Percentiles rank a stretch among this genome's conserved stretches.
Conservation (phyloP, 331 rosid species). For the Acacia pycnantha region DNA sequence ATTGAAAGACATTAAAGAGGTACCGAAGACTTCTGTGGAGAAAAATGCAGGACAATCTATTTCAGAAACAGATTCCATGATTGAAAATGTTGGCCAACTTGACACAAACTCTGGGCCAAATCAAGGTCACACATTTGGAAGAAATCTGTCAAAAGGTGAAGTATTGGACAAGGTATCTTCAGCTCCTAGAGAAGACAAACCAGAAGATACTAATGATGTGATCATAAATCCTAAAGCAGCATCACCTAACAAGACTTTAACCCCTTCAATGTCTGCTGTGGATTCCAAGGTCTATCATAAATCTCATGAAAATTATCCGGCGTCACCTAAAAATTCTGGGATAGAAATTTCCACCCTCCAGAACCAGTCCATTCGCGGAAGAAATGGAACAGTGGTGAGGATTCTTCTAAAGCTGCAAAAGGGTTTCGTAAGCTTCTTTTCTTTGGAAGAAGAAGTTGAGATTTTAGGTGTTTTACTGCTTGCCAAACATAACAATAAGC, state of each 20-base stretch:
- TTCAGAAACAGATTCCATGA: constrained; percentile 27
- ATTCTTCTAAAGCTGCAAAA: constrained; percentile 70
- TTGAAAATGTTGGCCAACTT: constrained; percentile 33
- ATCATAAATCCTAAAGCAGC: constrained; percentile 35
- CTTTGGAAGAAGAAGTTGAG: constrained; percentile 77
- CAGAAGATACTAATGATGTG: constrained; percentile 37
- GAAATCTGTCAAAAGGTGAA: constrained; percentile 30
- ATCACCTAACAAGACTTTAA: constrained; percentile 39
- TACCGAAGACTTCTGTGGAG: constrained; percentile 36
- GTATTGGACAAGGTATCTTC: constrained; percentile 41
- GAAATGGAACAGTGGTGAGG: constrained; percentile 90
- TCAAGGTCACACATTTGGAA: constrained; percentile 28
- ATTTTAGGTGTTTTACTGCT: constrained; percentile 34
- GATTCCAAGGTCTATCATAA: constrained; percentile 39
- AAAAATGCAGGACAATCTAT: constrained; percentile 31
- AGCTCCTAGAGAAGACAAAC: constrained; percentile 42
- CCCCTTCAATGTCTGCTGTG: constrained; percentile 30
- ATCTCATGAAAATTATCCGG: constrained; percentile 31
- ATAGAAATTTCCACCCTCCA: constrained; percentile 58
- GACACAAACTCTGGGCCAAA: constrained; percentile 28
- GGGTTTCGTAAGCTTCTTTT: constrained; percentile 91
- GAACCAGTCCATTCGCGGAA: constrained; percentile 65
- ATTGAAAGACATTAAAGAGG: constrained; percentile 42
- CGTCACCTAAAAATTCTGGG: constrained; percentile 47
- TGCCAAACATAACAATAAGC: constrained; percentile 37